Percentiles rank a stretch among this genome's conserved stretches.
Evolutionary conservation across 2,329 filamentous ascomycete genomes (phyloP).

Genomic region (Ambrosiella cleistominuta): DNA sequence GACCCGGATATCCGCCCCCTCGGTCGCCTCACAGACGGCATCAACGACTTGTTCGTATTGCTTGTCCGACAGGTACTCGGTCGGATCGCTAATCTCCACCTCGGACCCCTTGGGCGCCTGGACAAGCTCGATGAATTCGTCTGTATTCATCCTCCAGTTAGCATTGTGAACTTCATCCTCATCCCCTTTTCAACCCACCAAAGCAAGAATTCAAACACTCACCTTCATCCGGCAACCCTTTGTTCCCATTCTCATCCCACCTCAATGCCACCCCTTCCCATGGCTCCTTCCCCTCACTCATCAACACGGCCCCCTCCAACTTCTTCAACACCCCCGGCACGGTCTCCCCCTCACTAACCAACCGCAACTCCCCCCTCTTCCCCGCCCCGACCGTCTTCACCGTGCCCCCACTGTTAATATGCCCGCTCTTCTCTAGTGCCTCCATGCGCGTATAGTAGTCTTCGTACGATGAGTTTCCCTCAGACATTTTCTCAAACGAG

Average conservation of each 20-base stretch:
- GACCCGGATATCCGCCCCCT: constrained; percentile 52
- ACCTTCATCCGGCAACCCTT: constrained; percentile 44
- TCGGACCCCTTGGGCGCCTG: constrained; percentile 31
- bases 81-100: constrained; percentile 47
- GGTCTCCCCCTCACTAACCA: constrained; percentile 33
- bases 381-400: neutral
- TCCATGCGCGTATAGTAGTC: constrained; percentile 5
- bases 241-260: constrained; percentile 33
- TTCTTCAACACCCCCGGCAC: constrained; percentile 42
- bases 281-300: constrained; percentile 68
- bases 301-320: constrained; percentile 34
- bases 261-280: constrained; percentile 60
- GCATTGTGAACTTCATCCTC: neutral
- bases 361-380: constrained; percentile 28
- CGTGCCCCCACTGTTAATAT: neutral
- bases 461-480: neutral
- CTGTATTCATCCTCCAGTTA: constrained; percentile 24
- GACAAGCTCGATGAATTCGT: constrained; percentile 52
- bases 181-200: neutral
- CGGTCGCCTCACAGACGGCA: constrained; percentile 46
- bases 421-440: neutral
- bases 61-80: constrained; percentile 56
- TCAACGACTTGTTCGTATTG: constrained; percentile 53
- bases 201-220: constrained; percentile 18
- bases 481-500: neutral